Conservation (phyloP, 2,329 filamentous ascomycete species). For the Penicillium sp. region DNA sequence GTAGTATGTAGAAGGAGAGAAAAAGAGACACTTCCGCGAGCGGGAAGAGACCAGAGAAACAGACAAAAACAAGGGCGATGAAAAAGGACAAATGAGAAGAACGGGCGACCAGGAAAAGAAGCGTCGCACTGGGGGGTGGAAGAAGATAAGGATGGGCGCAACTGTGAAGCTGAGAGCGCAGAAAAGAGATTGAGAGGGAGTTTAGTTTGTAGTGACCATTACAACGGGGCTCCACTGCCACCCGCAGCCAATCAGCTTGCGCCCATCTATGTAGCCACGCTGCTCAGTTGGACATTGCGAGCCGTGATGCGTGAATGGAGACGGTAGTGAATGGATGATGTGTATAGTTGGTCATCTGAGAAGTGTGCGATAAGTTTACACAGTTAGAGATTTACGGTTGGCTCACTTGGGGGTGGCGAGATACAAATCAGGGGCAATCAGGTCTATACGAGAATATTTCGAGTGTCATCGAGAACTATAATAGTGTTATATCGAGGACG, state of each 20-base stretch:
- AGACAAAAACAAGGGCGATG: neutral
- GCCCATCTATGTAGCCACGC: constrained; percentile 5
- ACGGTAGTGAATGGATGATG: too few relatives aligned
- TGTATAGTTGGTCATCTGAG: too few relatives aligned
- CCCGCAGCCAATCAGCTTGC: constrained; percentile 10
- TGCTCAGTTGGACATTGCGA: neutral
- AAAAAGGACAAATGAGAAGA: constrained; percentile 9
- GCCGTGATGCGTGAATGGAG: constrained; percentile 2
- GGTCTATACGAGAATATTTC: too few relatives aligned
- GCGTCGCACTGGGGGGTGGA: constrained; percentile 3
- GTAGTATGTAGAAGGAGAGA: constrained; percentile 6
- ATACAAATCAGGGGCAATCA: too few relatives aligned
- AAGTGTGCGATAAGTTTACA: too few relatives aligned
- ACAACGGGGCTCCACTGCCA: constrained; percentile 12
- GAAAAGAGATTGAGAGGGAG: constrained; percentile 26
- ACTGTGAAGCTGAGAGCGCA: constrained; percentile 4
- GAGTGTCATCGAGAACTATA: too few relatives aligned
- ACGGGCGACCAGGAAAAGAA: neutral
- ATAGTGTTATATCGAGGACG: too few relatives aligned
- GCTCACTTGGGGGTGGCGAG: too few relatives aligned
- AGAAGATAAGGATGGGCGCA: constrained; percentile 10
- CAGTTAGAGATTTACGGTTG: too few relatives aligned
- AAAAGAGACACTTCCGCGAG: constrained; percentile 1
- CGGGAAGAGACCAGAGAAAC: too few relatives aligned
- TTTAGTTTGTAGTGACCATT: constrained; percentile 26